These are phyloP conservation scores for Penicillium robsamsonii DNA, from an alignment of 495 filamentous ascomycete genomes.

Conservation along the genomic window DNA sequence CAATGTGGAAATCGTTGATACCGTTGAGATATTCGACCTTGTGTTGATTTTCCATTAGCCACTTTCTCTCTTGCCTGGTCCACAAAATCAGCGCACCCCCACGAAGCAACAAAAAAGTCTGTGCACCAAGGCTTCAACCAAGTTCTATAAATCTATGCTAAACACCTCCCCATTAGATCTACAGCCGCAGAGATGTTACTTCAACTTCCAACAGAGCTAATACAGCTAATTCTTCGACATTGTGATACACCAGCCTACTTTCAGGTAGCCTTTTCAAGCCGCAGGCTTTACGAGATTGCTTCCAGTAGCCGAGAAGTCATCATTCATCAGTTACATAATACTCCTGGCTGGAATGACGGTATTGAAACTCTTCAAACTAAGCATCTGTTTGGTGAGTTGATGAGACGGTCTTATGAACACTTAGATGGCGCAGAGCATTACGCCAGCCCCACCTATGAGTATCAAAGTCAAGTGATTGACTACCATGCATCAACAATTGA, in stretches of 20 bases:
- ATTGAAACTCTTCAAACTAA: conserved; percentile 19
- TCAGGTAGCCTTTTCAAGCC: conserved; percentile 35
- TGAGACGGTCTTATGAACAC: conserved; percentile 21
- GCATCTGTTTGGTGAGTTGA: conserved; percentile 30
- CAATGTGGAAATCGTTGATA: no score
- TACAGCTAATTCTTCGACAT: conserved; percentile 39
- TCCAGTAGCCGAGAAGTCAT: conserved; percentile 59
- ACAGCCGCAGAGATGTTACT: conserved; percentile 26
- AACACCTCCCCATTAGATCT: neutral
- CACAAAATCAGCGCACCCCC: neutral
- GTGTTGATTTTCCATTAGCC: neutral
- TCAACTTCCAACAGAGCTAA: conserved; percentile 39
- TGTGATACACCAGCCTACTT: conserved; percentile 35
- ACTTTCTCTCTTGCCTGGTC: neutral
- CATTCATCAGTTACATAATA: conserved; percentile 34
- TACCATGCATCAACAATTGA: conserved; percentile 31
- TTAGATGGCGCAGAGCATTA: conserved; percentile 36
- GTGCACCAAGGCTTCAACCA: neutral
- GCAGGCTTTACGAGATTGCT: conserved; percentile 75
- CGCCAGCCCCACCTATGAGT: conserved; percentile 26
- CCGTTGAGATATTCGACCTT: no score
- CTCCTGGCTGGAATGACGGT: conserved; percentile 26
- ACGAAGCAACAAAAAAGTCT: conserved; percentile 2
- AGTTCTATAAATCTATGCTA: neutral
- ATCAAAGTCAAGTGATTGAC: conserved; percentile 26